Evolutionary conservation across 257 asterid species (phyloP), one percentile per base, ranked within the genome.

Genomic region (Przewalskia tangutica): DNA sequence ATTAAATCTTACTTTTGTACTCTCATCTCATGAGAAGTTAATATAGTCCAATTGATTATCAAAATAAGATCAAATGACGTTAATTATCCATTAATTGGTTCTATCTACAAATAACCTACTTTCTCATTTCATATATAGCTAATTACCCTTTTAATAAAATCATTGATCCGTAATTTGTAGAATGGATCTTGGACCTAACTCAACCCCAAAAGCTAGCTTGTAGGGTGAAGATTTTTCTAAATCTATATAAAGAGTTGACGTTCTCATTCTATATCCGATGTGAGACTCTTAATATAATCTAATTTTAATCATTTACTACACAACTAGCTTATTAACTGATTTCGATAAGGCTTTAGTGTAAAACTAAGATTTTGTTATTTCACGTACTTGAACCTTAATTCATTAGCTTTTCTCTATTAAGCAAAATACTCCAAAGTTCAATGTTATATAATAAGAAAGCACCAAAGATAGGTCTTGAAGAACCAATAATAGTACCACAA

Each of bases 1-100:
- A 75, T 62, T 75, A 75, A 23, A 75, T 75, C 80, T 75, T 75
- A 48, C 12, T 46, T 73, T 73, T 73, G 79, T 73, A 73, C 79
- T 73, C 60, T 46, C 46, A 73, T 73, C 59, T 73, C 58, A 12
- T 48, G 79, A 46, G 36, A 46, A 71, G 59, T 3, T 71, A 71
- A 23, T 71, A 23, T 12, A 71, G 20, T 20, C 42, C 59, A 71
- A 48, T 71, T 34, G 36, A 44, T 12, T 1, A 70, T 44, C 78
- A 80, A 79, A 42, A 2, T 7, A 27, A 78, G 58, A 7, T 65
- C 6, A 58, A 20, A 14, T 13, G 18, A 60, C 23, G 17, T 2
- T 71, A 44, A 71, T 18, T 55, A 7, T 42, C 38, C 77, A 42
- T 11, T 64, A 32, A 64, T 48, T 27, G 32, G 32, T 27, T 71